Base-by-base conservation (phyloP, 106 monocot species). In the Acanthochlamys bracteata region DNA sequence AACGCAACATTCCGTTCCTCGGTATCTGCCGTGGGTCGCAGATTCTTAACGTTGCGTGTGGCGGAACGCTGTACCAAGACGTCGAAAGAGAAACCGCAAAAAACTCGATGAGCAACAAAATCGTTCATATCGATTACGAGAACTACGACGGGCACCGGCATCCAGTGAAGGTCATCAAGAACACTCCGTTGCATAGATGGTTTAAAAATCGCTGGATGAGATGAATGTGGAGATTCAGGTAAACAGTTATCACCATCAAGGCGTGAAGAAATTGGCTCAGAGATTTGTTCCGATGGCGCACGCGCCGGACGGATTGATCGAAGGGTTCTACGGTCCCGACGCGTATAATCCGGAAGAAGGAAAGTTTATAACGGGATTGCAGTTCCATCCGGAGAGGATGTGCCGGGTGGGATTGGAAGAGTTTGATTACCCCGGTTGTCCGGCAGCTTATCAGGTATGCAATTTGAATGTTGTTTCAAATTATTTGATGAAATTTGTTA, bases 171-270 rank as follows among this genome's bases (percentile, higher is more conserved):
- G 69, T 91, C 3, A 66, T 83, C 33, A 65, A 79, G 61, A 15
- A 46, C 51, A 84, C 82, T 1, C 92, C 92, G 3, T 25, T 93
- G 25, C 74, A 78, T 25, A 2, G 46, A 10, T 93, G 92, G 92
- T 91, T 91, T 61, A 24, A 47, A 42, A 80, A 61, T 83, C 83
- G 7, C 53, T 89, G 51, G 57, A 67, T 20, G 72, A 66, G 45
- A 67, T 39, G 25, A 60, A 20, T 65, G 73, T 63, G 79, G 84
- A 84, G 80, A n/a, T 96, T 11, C 46, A 42, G 76, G 88, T 96
- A 74, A 96, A 96, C 26, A 96, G 95, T 61, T 96, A 96, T 59
- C 95, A 96, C 70, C 95, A 96, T 59, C 95, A 96, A 40, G 95
- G 95, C 16, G 82, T 88, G 63, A 90, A 84, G 74, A 72, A 84